Evolutionary conservation across 306 rosid species (phyloP).

Genomic region (Gleditsia sinensis): DNA sequence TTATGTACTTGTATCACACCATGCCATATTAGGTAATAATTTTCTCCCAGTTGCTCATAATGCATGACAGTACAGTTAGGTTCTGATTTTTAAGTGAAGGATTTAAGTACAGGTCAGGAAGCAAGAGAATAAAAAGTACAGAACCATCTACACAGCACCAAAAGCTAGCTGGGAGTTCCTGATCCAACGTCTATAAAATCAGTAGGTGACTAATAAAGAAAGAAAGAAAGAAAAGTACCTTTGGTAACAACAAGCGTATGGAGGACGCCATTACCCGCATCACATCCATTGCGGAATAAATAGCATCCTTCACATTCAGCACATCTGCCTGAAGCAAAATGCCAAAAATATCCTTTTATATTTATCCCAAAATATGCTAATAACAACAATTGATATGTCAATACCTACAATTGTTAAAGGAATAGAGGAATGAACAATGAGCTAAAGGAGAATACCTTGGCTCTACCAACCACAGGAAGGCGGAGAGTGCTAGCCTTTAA

Average conservation of each 20-base stretch:
- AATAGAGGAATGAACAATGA: background rate
- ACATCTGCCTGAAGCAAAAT: slow-evolving; percentile 65
- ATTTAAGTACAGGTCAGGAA: background rate
- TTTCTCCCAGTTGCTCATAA: background rate
- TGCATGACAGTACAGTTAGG: background rate
- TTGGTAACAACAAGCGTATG: slow-evolving; percentile 60
- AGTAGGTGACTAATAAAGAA: background rate
- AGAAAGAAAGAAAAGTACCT: slow-evolving; percentile 58
- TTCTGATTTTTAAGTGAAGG: background rate
- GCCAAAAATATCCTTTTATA: slow-evolving; percentile 25
- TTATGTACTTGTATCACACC: background rate
- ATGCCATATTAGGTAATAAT: background rate
- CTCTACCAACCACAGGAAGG: slow-evolving; percentile 87
- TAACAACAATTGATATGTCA: slow-evolving; percentile 1
- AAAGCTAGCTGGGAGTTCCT: background rate
- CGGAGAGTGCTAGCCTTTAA: slow-evolving; percentile 94
- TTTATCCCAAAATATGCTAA: slow-evolving; percentile 6
- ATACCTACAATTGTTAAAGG: background rate
- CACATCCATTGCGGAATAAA: slow-evolving; percentile 89
- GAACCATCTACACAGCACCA: background rate
- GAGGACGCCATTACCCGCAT: slow-evolving; percentile 96
- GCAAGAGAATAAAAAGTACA: background rate
- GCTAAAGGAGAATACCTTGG: slow-evolving; percentile 62
- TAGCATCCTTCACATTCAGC: slow-evolving; percentile 78
- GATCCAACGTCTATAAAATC: slow-evolving; percentile 1